Conservation (phyloP, 1,284 basidiomycete species). For the Exobasidium rhododendri region DNA sequence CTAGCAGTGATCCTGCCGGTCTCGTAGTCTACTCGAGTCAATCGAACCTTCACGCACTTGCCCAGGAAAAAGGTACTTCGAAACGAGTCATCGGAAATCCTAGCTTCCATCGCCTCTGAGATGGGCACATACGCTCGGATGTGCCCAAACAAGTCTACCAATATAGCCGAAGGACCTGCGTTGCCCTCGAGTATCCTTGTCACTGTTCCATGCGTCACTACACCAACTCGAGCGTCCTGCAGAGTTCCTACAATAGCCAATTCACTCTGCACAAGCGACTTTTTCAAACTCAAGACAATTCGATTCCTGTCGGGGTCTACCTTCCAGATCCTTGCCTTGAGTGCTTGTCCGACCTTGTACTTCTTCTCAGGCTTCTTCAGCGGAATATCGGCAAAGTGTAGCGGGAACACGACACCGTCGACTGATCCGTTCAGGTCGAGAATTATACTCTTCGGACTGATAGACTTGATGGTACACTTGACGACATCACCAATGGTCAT, state of each 20-base stretch:
- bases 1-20: slow-evolving; percentile 74
- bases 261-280: slow-evolving; percentile 76
- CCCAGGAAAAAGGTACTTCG: slow-evolving; percentile 66
- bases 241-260: slow-evolving; percentile 61
- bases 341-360: slow-evolving; percentile 76
- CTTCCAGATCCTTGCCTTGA: slow-evolving; percentile 85
- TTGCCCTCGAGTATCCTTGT: slow-evolving; percentile 52
- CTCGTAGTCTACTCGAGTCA: slow-evolving; percentile 70
- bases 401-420: slow-evolving; percentile 89
- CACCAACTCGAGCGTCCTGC: slow-evolving; percentile 70
- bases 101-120: slow-evolving; percentile 53
- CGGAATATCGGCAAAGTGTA: slow-evolving; percentile 81
- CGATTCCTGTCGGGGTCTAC: slow-evolving; percentile 79
- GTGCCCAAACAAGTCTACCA: slow-evolving; percentile 67
- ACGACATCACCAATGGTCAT: slow-evolving; percentile 58
- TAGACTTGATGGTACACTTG: slow-evolving; percentile 26
- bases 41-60: slow-evolving; percentile 76
- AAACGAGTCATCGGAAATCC: slow-evolving; percentile 57
- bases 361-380: slow-evolving; percentile 70
- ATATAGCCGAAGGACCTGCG: slow-evolving; percentile 18
- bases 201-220: slow-evolving; percentile 77
- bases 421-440: slow-evolving; percentile 47
- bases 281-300: slow-evolving; percentile 85
- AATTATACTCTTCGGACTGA: slow-evolving; percentile 41
- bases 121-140: slow-evolving; percentile 73